Conservation (phyloP, 495 filamentous ascomycete genomes). For the Penicillium canescens region DNA sequence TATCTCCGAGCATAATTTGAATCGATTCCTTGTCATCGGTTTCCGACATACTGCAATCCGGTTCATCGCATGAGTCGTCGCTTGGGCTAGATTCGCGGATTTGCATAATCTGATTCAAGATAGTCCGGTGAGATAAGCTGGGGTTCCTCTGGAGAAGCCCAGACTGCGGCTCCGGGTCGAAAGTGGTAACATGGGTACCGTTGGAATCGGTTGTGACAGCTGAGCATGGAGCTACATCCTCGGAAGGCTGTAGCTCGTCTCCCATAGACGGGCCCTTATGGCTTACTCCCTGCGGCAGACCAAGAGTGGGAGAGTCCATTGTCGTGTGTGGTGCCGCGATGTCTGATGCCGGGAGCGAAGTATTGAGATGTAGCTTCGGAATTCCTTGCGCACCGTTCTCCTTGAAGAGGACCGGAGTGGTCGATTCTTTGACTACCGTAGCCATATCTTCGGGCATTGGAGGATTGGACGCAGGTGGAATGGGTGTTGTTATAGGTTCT, state of each 20-base stretch:
- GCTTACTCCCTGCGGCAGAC: constrained; percentile 60
- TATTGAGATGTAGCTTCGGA: constrained; percentile 35
- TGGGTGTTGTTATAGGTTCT: constrained; percentile 16
- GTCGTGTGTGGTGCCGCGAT: constrained; percentile 17
- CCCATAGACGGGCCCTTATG: constrained; percentile 15
- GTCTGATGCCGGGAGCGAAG: constrained; percentile 14
- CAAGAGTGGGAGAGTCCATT: constrained; percentile 70
- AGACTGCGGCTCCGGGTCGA: constrained; percentile 69
- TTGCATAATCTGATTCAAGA: constrained; percentile 53
- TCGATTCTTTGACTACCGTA: constrained; percentile 28
- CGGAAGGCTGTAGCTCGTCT: constrained; percentile 24
- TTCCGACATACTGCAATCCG: constrained; percentile 53
- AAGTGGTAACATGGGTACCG: constrained; percentile 63
- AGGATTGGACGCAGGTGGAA: constrained; percentile 26
- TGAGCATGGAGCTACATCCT: constrained; percentile 40
- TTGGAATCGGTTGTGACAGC: constrained; percentile 44
- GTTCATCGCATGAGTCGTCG: constrained; percentile 49
- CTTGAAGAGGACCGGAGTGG: background rate
- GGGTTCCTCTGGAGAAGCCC: constrained; percentile 47
- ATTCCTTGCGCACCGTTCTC: constrained; percentile 7
- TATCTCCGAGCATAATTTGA: constrained; percentile 57
- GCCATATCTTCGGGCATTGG: constrained; percentile 24
- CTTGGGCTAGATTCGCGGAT: constrained; percentile 50
- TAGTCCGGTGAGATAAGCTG: constrained; percentile 40
- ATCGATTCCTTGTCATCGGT: constrained; percentile 59